Base-by-base conservation (phyloP, 768 basidiomycete species). In the Boletus huronensis region DNA sequence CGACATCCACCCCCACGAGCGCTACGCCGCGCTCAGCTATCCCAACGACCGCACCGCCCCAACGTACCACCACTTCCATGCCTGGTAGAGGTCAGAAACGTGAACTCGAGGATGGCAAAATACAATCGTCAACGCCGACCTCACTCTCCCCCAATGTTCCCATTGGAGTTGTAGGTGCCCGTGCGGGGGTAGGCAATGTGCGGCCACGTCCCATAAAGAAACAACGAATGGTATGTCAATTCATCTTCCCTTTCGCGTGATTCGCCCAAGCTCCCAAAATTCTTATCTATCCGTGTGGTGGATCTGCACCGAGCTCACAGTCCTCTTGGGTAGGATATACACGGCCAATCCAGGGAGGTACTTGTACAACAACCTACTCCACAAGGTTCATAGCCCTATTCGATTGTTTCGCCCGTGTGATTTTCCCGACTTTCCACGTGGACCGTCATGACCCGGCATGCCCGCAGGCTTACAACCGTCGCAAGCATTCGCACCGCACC, bases 151-250 rank as follows among this genome's bases (percentile, higher is more conserved):
- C 68, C 17, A 69, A 55, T 32, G 54, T 59, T 14, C 57, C 68
- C 13, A 53, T 70, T 26, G 63, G 63, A 32, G 67, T 78, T 16
- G 62, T 81, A 16, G 78, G 78, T 60, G 78, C 83, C 26, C 82
- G 82, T 61, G 82, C 84, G 10, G 87, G 86, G 17, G 75, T 74
- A 35, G 76, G 75, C 8, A 80, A 77, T 43, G 79, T 77, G 14
- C 76, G 84, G 52, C 86, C 87, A 28, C 76, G 88, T 59, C 88
- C 88, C 21, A 64, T 84, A 40, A 90, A 90, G 79, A 90, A 87
- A 71, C 86, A 83, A 64, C 79, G 85, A 57, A 75, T 87, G 82
- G 88, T 89, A 61, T 63, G 83, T 54, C 42, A 14, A 26, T n/a
- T 8, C 10, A 14, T 26, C 8, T 35, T 10, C 19, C 25, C 38